Evolutionary conservation across 495 filamentous ascomycete species (phyloP).

Genomic region (Annulohypoxylon bovei): DNA sequence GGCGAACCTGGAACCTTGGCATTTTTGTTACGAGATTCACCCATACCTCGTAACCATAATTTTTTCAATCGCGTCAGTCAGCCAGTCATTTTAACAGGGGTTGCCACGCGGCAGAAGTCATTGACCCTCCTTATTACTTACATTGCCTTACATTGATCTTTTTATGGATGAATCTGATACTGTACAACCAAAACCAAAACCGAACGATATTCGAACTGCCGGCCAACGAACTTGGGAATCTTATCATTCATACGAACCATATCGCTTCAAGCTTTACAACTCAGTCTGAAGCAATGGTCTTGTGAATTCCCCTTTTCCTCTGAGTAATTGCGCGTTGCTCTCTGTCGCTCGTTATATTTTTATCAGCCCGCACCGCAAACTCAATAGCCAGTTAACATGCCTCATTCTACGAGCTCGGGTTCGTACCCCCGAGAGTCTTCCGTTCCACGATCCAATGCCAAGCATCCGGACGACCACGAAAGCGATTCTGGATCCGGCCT

Average conservation of each 20-base stretch:
- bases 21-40: constrained; percentile 29
- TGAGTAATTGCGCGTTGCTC: constrained; percentile 37
- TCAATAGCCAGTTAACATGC: constrained; percentile 45
- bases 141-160: constrained; percentile 5
- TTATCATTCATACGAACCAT: neutral
- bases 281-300: constrained; percentile 39
- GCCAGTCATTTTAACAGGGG: constrained; percentile 42
- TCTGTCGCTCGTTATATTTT: constrained; percentile 43
- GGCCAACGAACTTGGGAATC: constrained; percentile 13
- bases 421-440: constrained; percentile 45
- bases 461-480: constrained; percentile 48
- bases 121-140: constrained; percentile 32
- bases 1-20: constrained; percentile 15
- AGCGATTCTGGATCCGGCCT: constrained; percentile 51
- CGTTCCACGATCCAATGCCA: constrained; percentile 46
- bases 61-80: constrained; percentile 42
- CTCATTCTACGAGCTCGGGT: constrained; percentile 52
- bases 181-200: constrained; percentile 24
- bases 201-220: constrained; percentile 12
- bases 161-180: constrained; percentile 32
- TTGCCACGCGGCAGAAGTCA: constrained; percentile 43
- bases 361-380: constrained; percentile 38
- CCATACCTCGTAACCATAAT: constrained; percentile 4
- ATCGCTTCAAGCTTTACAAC: constrained; percentile 15
- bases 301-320: constrained; percentile 21